These are phyloP conservation scores for Citrus inodora DNA, from an alignment of 345 rosid genomes.

Conservation along the genomic window DNA sequence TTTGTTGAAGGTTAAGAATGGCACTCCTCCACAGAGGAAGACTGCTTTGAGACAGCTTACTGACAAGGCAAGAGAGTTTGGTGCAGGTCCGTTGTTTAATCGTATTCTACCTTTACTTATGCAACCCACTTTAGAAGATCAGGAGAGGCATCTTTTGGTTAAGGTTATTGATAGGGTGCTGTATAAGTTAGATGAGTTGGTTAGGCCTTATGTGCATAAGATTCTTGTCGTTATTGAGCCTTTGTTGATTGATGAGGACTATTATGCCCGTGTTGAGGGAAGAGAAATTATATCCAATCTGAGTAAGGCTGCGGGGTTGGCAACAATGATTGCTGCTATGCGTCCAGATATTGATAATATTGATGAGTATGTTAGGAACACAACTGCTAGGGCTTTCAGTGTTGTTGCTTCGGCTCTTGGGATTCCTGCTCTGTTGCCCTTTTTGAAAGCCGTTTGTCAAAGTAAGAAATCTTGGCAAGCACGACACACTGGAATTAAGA, in stretches of 20 bases:
- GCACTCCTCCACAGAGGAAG: slow-evolving; percentile 98
- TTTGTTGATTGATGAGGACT: slow-evolving; percentile 95
- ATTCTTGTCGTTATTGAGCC: slow-evolving; percentile 99
- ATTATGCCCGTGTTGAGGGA: slow-evolving; percentile 99
- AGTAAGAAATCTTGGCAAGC: slow-evolving; percentile 99
- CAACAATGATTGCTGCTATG: slow-evolving; percentile 99
- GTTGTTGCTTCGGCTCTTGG: slow-evolving; percentile 99
- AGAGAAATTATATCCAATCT: slow-evolving; percentile 97
- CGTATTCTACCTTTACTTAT: slow-evolving; percentile 87
- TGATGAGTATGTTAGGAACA: slow-evolving; percentile 98
- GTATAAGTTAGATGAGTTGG: slow-evolving; percentile 94
- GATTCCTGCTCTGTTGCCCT: slow-evolving; percentile 89
- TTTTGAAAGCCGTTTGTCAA: slow-evolving; percentile 97
- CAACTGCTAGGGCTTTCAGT: slow-evolving; percentile 99
- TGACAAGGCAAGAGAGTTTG: slow-evolving; percentile 96
- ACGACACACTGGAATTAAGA: slow-evolving; percentile 98
- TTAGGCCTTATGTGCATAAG: slow-evolving; percentile 94
- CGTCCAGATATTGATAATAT: slow-evolving; percentile 98
- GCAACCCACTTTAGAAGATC: slow-evolving; percentile 99
- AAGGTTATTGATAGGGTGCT: slow-evolving; percentile 95
- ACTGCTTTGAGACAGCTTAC: slow-evolving; percentile 95
- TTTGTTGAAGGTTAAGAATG: slow-evolving; percentile 92
- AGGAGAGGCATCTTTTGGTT: slow-evolving; percentile 97
- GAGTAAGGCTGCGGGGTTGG: slow-evolving; percentile 98
- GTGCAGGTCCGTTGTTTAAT: slow-evolving; percentile 94